phyloP scores from a whole-genome alignment of 768 basidiomycete genomes.

The Leucocoprinus leucothites region DNA sequence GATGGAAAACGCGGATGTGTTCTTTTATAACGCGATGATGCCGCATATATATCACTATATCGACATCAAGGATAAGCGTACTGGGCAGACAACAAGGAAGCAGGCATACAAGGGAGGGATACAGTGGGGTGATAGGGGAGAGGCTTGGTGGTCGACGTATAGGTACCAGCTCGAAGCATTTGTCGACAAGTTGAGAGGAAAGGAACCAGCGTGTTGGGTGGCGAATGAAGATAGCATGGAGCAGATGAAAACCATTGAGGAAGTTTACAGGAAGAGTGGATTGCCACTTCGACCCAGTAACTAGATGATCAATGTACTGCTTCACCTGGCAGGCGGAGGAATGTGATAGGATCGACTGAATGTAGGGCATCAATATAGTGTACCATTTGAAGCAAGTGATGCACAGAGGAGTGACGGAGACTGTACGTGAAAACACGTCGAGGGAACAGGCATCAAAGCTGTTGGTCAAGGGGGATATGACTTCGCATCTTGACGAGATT shows the following conservation, averaged over 20 bases:
- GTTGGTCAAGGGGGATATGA: conserved; percentile 52
- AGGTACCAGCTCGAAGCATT: conserved; percentile 63
- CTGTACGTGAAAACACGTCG: no score
- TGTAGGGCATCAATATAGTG: no score
- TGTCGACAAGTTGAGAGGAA: conserved; percentile 53
- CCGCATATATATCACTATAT: conserved; percentile 51
- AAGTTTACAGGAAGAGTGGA: conserved; percentile 43
- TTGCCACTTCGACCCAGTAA: conserved; percentile 17
- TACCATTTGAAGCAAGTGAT: no score
- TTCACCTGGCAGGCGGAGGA: background rate
- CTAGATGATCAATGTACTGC: background rate
- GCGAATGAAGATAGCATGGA: conserved; percentile 48
- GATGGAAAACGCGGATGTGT: conserved; percentile 42
- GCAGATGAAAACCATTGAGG: conserved; percentile 59
- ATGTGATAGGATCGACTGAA: background rate
- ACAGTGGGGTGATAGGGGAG: conserved; percentile 36
- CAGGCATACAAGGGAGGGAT: conserved; percentile 46
- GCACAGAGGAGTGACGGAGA: no score
- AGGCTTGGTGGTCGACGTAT: conserved; percentile 58
- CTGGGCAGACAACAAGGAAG: conserved; percentile 32
- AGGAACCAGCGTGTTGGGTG: conserved; percentile 53
- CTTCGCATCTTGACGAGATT: conserved; percentile 60
- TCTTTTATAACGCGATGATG: conserved; percentile 39
- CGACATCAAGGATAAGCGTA: conserved; percentile 32
- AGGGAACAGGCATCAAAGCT: conserved; percentile 20